Evolutionary conservation across 805 yeast genomes (phyloP), one percentile per base, ranked within the genome.

Genomic region (Candida palmyrensis): DNA sequence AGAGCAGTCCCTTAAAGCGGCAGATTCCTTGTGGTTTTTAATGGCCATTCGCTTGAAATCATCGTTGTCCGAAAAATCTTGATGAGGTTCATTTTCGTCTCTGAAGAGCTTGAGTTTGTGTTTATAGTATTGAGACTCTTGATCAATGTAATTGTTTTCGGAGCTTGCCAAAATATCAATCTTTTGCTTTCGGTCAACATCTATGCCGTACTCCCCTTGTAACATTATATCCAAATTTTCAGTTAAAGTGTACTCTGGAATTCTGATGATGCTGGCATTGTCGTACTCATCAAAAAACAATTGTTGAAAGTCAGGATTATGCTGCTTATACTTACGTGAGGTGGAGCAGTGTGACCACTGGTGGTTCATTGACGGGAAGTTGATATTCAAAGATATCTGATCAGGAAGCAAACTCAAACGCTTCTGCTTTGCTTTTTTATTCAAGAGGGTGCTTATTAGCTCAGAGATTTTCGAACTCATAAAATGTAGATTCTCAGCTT

Each of bases 311-410:
- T 22, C 10, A 6, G 38, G 38, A 10, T 31, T 32, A 9, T 22
- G 30, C 8, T 21, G 19, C 12, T 23, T 25, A 18, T 33, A 17
- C 14, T 17, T 25, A 11, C 37, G 31, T 9, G 45, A 41, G 11
- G 52, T 44, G 26, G 31, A 29, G 39, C 62, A 57, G 6, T 39
- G 41, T 5, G 57, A 46, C 21, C 35, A 30, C 8, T 32, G 43
- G 25, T 48, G 49, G 38, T 55, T 57, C 16, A 54, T 39, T 4
- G 59, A 50, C 3, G 63, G 63, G 32, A 57, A 49, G 36, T 51
- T 53, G 32, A 57, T 36, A 36, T 54, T 53, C 19, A 53, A 38
- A 3, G 50, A 31, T n/a, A 21, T 19, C 10, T 29, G 21, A 6
- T 18, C 11, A 6, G 32, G 32, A 8, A 29, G 18, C 9, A 29